Evolutionary conservation across 2,329 filamentous ascomycete genomes (phyloP), one percentile per base, ranked within the genome.

Genomic region (Aspergillus sp.): DNA sequence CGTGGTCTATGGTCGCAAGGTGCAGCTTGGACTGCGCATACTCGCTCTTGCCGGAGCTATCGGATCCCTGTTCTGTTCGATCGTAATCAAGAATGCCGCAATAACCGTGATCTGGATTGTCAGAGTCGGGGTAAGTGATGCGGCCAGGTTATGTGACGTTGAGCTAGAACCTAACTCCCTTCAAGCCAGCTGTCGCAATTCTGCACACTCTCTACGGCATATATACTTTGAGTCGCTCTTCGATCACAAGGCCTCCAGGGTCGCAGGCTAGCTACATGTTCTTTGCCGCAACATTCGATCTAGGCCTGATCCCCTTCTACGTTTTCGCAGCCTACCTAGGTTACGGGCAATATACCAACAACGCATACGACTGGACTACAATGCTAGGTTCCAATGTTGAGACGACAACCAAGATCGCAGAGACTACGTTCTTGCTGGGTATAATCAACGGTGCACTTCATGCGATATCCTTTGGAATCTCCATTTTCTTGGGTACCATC

Each of bases 231-330:
- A 82, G 85, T 13, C 86, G 90, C 32, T 86, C 88, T 39, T 84
- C 90, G 0, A 86, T 86, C 51, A 85, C 83, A 48, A 87, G 92
- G 54, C 87, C 92, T 0, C 88, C 94, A 0, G 88, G 83, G 3
- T 96, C 91, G 21, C 91, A 92, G 17, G 88, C 91, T 13, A 94
- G 91, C 64, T 98, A 98, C 76, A 92, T 96, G 76, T 78, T 95
- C 59, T 98, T 97, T 73, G 87, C 92, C 2, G 82, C 86, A 10
- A 78, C 92, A 47, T 84, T 90, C 44, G 94, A 98, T 73, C 77
- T 81, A n/a, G 84, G 83, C 17, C 77, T 89, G 56, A 81, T 88
- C 36, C 85, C 86, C 0, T 88, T 88, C 72, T 87, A 86, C 65
- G 80, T 84, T 60, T 88, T 87, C 71, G 84, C 83, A 8, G 80